A percentile compares a stretch with the other conserved stretches of the same genome.
Evolutionary conservation across 2,329 filamentous ascomycete species (phyloP).

Genomic region (Proliferodiscus dingleyae): DNA sequence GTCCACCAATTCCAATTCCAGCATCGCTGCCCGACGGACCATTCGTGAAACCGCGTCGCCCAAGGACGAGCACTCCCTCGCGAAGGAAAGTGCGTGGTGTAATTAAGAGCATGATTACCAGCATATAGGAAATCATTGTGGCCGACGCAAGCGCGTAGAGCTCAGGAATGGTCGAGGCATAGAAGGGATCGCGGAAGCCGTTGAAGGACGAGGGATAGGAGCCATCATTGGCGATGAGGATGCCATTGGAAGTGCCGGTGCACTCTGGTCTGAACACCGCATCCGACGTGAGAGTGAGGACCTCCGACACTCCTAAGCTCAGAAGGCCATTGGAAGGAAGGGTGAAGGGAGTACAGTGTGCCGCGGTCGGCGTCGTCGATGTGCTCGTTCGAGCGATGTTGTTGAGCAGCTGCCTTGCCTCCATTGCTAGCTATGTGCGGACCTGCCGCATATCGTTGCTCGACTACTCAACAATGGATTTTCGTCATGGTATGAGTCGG

Average conservation of each 20-base stretch:
- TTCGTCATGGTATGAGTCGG: constrained; percentile 16
- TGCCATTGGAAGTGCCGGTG: constrained; percentile 33
- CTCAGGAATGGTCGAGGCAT: constrained; percentile 87
- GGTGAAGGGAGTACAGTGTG: constrained; percentile 58
- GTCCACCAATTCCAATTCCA: constrained; percentile 79
- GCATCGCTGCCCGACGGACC: constrained; percentile 64
- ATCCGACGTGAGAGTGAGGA: constrained; percentile 41
- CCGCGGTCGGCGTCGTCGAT: constrained; percentile 30
- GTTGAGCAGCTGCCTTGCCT: constrained; percentile 28
- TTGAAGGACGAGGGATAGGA: constrained; percentile 15
- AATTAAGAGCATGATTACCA: constrained; percentile 85
- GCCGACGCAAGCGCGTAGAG: constrained; percentile 89
- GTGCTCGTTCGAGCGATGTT: constrained; percentile 28
- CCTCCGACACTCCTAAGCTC: constrained; percentile 30
- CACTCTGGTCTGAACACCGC: constrained; percentile 46
- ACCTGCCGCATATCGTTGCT: constrained; percentile 24
- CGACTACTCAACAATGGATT: constrained; percentile 11
- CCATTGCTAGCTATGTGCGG: constrained; percentile 25
- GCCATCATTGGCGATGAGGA: constrained; percentile 21
- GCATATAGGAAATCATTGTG: constrained; percentile 81
- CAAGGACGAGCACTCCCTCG: constrained; percentile 75
- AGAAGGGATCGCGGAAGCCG: constrained; percentile 81
- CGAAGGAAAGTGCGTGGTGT: constrained; percentile 90
- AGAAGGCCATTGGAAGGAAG: constrained; percentile 55
- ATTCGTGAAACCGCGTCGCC: constrained; percentile 78